phyloP scores from a whole-genome alignment of 306 rosid species.

The Corylus americana region DNA sequence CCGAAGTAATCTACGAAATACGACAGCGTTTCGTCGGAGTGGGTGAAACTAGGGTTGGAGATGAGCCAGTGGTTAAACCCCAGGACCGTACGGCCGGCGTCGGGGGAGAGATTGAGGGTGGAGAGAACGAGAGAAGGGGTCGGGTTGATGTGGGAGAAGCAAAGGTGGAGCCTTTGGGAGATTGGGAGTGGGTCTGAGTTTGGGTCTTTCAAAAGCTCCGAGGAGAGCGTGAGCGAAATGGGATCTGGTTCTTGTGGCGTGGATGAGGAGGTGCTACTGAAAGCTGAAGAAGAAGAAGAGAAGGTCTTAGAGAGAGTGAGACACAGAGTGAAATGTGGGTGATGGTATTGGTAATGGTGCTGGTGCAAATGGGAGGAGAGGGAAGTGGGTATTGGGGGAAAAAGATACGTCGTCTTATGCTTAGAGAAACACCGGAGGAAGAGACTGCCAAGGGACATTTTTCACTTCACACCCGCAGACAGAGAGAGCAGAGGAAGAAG shows the following conservation, averaged over 20 bases:
- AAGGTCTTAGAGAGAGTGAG: conserved; percentile 35
- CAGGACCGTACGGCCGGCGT: conserved; percentile 60
- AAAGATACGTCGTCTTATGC: not conserved
- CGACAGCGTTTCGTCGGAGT: conserved; percentile 62
- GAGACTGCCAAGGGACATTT: conserved; percentile 53
- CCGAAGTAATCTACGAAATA: conserved; percentile 65
- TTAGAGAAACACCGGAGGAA: conserved; percentile 44
- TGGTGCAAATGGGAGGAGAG: conserved; percentile 24
- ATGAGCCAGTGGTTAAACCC: conserved; percentile 66
- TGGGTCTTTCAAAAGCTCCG: conserved; percentile 54
- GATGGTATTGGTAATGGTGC: no score
- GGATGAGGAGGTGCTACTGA: conserved; percentile 23
- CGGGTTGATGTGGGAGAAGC: conserved; percentile 67
- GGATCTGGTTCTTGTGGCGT: conserved; percentile 37
- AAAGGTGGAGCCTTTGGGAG: conserved; percentile 54
- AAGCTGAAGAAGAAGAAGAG: conserved; percentile 16
- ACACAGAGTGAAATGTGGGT: not conserved
- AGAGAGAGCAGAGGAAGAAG: not conserved
- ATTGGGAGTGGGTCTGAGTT: conserved; percentile 52
- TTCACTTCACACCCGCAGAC: not conserved
- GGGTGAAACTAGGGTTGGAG: conserved; percentile 53
- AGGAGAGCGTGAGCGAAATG: conserved; percentile 48
- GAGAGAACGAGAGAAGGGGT: conserved; percentile 45
- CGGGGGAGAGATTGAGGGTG: conserved; percentile 55
- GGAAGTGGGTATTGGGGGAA: conserved; percentile 24